Evolutionary conservation across 257 asterid genomes (phyloP), one percentile per base, ranked within the genome.

Genomic region (Solanum okadae): DNA sequence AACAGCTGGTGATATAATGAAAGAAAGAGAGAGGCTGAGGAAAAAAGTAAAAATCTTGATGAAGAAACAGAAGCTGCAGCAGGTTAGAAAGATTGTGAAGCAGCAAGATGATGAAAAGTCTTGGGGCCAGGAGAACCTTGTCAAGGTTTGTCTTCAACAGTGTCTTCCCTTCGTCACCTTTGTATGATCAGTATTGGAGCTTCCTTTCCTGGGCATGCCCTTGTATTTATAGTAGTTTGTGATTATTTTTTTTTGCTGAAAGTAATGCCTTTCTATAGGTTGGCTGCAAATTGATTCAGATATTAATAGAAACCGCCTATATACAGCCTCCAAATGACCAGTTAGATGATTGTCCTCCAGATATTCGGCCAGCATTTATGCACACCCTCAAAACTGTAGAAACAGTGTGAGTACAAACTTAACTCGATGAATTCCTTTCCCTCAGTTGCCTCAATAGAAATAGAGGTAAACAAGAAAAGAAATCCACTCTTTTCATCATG

Each of bases 71-170:
- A 94, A 93, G 86, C 78, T 92, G 86, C 94, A 92, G 9, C 91
- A 94, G 90, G 96, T 96, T 87, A 92, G 94, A 91, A 92, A 89
- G 88, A 94, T 97, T 87, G 96, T 97, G 73, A 92, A 89, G 87
- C 92, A 87, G 73, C 96, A 94, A 83, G 98, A 95, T 88, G 94
- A 93, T 85, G 70, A 88, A 76, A 94, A 91, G 90, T 92, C 98
- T 27, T 97, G 99, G 99, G 98, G 99, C 68, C 95, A 92, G 92
- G 99, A 96, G n/a, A 91, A 90, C 91, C 96, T 94, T 94, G 90
- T 94, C 49, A 97, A 95, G 98, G 99, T 95, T 77, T 85, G 86
- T 59, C 44, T 89, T 83, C 27, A 27, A 49, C 86, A 81, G 38
- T 27, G 25, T 82, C 20, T 49, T 81, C 44, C 9, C 70, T 29